Conservation (phyloP, 306 rosid species). For the Oemleria cerasiformis region DNA sequence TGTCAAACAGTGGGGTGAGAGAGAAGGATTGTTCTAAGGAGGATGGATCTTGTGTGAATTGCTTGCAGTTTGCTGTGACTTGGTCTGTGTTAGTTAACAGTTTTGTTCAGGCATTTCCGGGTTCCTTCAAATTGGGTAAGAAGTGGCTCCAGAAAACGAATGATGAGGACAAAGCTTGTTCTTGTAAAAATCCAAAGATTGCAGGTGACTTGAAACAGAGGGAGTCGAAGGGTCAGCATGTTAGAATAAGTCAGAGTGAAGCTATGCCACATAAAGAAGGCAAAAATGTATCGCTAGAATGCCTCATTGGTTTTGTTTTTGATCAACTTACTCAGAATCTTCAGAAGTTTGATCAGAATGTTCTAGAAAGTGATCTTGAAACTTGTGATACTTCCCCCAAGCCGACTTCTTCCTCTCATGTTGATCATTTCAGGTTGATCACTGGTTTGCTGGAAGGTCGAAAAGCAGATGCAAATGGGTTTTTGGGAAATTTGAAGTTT, state of each 20-base stretch:
- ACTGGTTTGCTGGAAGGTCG: conserved; percentile 63
- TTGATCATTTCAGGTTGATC: conserved; percentile 57
- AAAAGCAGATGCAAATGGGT: conserved; percentile 64
- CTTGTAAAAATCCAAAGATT: conserved; percentile 45
- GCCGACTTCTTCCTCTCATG: conserved; percentile 26
- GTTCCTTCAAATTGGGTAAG: conserved; percentile 69
- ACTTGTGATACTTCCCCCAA: conserved; percentile 30
- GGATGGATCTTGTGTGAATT: conserved; percentile 65
- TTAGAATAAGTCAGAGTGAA: conserved; percentile 29
- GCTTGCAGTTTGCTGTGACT: conserved; percentile 72
- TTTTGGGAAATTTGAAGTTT: conserved; percentile 83
- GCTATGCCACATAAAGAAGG: conserved; percentile 45
- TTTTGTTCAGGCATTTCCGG: conserved; percentile 76
- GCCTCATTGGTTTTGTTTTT: conserved; percentile 68
- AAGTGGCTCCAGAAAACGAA: conserved; percentile 60
- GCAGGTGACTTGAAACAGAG: conserved; percentile 53
- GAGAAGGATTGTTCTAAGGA: conserved; percentile 47
- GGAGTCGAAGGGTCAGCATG: conserved; percentile 41
- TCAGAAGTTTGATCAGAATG: conserved; percentile 54
- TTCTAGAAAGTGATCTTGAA: conserved; percentile 33
- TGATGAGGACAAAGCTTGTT: conserved; percentile 49
- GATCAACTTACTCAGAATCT: conserved; percentile 64
- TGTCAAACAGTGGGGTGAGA: conserved; percentile 20
- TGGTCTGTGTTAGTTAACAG: conserved; percentile 75
- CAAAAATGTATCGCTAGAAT: conserved; percentile 57